Conservation (phyloP, 768 basidiomycete genomes). For the Coprinopsis strossmayeri region DNA sequence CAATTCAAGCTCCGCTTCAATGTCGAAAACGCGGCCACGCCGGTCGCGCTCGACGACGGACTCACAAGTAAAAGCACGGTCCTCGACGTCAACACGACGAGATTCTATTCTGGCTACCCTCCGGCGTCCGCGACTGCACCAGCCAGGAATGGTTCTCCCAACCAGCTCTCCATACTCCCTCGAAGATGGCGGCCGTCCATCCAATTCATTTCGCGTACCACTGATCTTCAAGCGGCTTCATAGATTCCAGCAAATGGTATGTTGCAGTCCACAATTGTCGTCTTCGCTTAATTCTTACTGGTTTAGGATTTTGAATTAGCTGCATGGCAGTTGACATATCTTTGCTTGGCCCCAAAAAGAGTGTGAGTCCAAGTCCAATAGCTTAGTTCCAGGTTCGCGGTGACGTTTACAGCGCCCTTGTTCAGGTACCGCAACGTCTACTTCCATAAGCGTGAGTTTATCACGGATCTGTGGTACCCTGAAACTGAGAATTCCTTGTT, state of each 20-base stretch:
- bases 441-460: conserved; percentile 84
- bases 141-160: conserved; percentile 34
- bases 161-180: conserved; percentile 29
- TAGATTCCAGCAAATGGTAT: conserved; percentile 83
- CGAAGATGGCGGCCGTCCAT: conserved; percentile 33
- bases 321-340: conserved; percentile 91
- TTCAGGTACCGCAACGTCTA: conserved; percentile 93
- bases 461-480: not conserved
- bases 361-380: conserved; percentile 49
- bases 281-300: not conserved
- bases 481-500: conserved; percentile 1
- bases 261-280: not conserved
- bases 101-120: conserved; percentile 31
- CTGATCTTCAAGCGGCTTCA: conserved; percentile 75
- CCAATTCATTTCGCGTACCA: conserved; percentile 43
- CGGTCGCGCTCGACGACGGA: conserved; percentile 4
- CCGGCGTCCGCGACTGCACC: conserved; percentile 26
- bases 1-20: conserved; percentile 20
- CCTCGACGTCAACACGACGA: conserved; percentile 2
- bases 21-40: conserved; percentile 17
- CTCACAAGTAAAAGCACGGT: conserved; percentile 3
- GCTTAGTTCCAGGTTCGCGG: not conserved
- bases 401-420: conserved; percentile 4
- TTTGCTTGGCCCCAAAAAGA: conserved; percentile 86
- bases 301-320: conserved; percentile 92